These are phyloP conservation scores for Cymodocea nodosa DNA, from an alignment of 116 monocot species.

Conservation along the genomic window DNA sequence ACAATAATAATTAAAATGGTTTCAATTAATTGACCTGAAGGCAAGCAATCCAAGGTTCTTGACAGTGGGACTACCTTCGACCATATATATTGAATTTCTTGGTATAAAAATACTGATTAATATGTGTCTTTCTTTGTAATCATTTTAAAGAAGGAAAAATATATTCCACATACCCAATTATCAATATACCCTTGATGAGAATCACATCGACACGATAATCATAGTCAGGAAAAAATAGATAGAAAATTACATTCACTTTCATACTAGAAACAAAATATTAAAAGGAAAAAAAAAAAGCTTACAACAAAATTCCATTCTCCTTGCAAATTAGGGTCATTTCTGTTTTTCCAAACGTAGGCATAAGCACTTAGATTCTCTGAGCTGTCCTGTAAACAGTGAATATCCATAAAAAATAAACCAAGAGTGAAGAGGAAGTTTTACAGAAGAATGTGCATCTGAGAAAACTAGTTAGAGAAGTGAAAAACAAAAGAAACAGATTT, in stretches of 20 bases:
- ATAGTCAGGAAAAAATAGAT: neutral
- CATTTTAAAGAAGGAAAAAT: no score
- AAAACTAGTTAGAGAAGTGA: neutral
- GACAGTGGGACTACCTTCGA: no score
- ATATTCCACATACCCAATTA: no score
- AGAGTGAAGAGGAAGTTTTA: neutral
- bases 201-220: no score
- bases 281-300: constrained; percentile 6
- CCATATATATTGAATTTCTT: no score
- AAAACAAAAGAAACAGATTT: no score
- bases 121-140: no score
- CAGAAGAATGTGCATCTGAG: neutral
- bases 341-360: constrained; percentile 71
- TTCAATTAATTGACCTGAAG: no score
- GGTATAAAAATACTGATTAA: no score
- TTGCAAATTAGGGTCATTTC: constrained; percentile 56
- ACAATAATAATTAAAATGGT: no score
- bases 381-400: constrained; percentile 30
- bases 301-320: constrained; percentile 92
- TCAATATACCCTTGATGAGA: no score
- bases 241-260: neutral
- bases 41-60: no score
- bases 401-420: neutral
- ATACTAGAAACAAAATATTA: neutral
- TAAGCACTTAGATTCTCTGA: constrained; percentile 43